These are phyloP conservation scores for Silene uniflora DNA, from an alignment of 148 eudicot genomes.

Conservation along the genomic window DNA sequence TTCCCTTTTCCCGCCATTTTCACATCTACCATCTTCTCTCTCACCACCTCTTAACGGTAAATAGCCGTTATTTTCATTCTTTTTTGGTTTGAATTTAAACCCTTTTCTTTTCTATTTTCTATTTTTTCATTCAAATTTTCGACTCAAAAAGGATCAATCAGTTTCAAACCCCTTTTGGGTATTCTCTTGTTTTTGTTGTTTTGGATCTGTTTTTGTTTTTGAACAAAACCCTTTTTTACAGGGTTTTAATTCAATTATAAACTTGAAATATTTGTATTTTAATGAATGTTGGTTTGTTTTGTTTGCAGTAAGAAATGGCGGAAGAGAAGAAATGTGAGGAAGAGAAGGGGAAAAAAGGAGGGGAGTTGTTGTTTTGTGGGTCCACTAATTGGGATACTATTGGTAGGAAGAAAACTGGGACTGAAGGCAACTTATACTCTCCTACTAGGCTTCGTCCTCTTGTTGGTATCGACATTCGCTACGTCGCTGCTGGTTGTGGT, in stretches of 20 bases:
- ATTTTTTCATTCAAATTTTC: background rate
- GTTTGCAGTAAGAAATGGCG: conserved; percentile 38
- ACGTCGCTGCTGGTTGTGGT: conserved; percentile 88
- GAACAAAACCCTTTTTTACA: background rate
- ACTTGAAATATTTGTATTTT: background rate
- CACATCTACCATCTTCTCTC: conserved; percentile 8
- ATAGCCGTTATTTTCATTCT: conserved; percentile 41
- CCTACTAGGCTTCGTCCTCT: conserved; percentile 91
- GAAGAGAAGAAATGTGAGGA: conserved; percentile 42
- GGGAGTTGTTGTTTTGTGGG: conserved; percentile 87
- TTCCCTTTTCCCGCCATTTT: conserved; percentile 39
- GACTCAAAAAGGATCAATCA: background rate
- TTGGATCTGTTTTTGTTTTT: background rate
- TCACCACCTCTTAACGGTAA: conserved; percentile 28
- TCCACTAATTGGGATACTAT: conserved; percentile 78
- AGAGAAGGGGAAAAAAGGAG: conserved; percentile 53
- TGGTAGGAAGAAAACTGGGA: conserved; percentile 51
- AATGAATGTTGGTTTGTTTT: conserved; percentile 23
- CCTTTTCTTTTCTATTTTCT: background rate
- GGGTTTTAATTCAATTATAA: background rate
- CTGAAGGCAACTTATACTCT: conserved; percentile 55
- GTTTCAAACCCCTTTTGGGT: background rate
- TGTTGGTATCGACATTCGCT: conserved; percentile 71
- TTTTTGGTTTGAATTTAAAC: conserved; percentile 12
- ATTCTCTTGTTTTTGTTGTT: conserved; percentile 2